Evolutionary conservation across 2,329 filamentous ascomycete genomes (phyloP).

Genomic region (Aspergillus latus): DNA sequence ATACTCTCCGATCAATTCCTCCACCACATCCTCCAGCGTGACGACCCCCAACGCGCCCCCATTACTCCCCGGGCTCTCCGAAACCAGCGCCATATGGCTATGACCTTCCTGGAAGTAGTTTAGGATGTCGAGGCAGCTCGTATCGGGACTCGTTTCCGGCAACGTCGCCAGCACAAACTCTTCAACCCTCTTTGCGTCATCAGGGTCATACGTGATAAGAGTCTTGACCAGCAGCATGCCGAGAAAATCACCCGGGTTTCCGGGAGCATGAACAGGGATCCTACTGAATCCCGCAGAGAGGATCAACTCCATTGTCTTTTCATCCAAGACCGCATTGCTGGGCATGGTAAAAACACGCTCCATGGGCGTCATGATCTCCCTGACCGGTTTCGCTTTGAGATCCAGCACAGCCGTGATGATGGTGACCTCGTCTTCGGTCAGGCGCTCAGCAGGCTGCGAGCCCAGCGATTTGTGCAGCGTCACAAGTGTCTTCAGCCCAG

Average conservation of each 20-base stretch:
- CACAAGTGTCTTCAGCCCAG: slow-evolving; percentile 91
- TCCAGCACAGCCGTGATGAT: slow-evolving; percentile 97
- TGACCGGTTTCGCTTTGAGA: slow-evolving; percentile 92
- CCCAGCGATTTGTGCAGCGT: slow-evolving; percentile 92
- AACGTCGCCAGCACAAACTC: slow-evolving; percentile 93
- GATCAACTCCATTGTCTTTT: slow-evolving; percentile 91
- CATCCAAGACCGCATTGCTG: slow-evolving; percentile 89
- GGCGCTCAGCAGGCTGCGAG: slow-evolving; percentile 70
- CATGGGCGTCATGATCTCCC: slow-evolving; percentile 98
- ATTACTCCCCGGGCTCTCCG: slow-evolving; percentile 81
- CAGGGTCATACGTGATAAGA: slow-evolving; percentile 96
- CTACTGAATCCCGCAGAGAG: slow-evolving; percentile 91
- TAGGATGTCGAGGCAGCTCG: slow-evolving; percentile 95
- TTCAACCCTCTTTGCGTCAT: slow-evolving; percentile 80
- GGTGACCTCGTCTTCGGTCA: slow-evolving; percentile 97
- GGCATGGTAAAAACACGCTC: slow-evolving; percentile 95
- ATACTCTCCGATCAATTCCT: slow-evolving; percentile 96
- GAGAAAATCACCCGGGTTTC: slow-evolving; percentile 82
- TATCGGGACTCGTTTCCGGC: slow-evolving; percentile 90
- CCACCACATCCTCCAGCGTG: slow-evolving; percentile 95
- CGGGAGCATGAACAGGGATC: slow-evolving; percentile 88
- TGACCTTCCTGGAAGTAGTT: slow-evolving; percentile 99
- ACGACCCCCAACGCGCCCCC: slow-evolving; percentile 90
- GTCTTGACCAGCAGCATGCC: slow-evolving; percentile 99
- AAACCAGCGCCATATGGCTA: slow-evolving; percentile 97